Evolutionary conservation across 441 rosid genomes (phyloP), one percentile per base, ranked within the genome.

Genomic region (Erysimum cheiri): DNA sequence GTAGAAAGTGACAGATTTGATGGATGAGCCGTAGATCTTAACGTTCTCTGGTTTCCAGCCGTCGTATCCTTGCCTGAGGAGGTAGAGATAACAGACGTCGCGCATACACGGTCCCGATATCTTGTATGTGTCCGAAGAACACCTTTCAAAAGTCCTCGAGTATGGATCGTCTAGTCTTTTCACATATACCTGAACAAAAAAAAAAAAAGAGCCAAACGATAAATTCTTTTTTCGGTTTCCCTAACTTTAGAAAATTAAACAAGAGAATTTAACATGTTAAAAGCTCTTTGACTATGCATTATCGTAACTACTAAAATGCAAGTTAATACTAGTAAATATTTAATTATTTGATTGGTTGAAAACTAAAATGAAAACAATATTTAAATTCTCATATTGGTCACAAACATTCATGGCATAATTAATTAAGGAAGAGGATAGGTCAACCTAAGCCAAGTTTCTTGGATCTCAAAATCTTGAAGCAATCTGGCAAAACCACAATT

Each of bases 41-140:
- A 80, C 83, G 11, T 69, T 80, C 71, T 80, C 82, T 4, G 87
- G 89, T 70, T 74, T 81, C 89, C 87, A 83, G 35, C 85, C 83
- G 72, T 85, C 87, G 6, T 70, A 78, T 72, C 85, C 85, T 33
- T 47, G 71, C 59, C 85, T 73, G 7, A 75, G 85, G n/a, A 83
- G 62, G 77, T 81, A 65, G 46, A 64, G 70, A 59, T 81, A 85
- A 70, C 85, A 80, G 3, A 78, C 71, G 31, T 77, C 72, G 8
- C 60, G 48, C 64, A 71, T 71, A 44, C 89, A 81, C 1, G 89
- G 83, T 36, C 89, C 85, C 0, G 52, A 61, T 65, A 85, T 69
- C 61, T 63, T 62, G 76, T 80, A 85, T 13, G 85, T 80, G 72
- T 85, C 89, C 3, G 85, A 60, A 0, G 83, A 78, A 58, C 89